Evolutionary conservation across 2,329 filamentous ascomycete species (phyloP), one percentile per base, ranked within the genome.

Genomic region (Diaporthe sp.): DNA sequence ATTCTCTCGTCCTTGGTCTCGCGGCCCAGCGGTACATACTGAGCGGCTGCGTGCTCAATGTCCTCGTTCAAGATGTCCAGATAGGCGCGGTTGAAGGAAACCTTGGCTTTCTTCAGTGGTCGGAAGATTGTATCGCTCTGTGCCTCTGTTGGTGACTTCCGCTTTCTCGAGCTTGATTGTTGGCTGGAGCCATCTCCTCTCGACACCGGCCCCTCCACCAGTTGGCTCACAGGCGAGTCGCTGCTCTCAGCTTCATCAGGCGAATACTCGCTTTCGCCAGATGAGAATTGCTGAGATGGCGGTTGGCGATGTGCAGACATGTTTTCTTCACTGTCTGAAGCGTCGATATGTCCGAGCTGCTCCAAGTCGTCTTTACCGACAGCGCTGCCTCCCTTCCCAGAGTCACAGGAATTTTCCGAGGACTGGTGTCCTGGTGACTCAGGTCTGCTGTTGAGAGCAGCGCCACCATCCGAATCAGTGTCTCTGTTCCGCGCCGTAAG

Each of bases 61-160:
- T 91, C 89, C 31, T 85, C 83, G 78, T 94, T 92, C 42, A 91
- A 84, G 1, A 91, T 80, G 34, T 84, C 81, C 17, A 91, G 80
- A 76, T 91, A 91, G 7, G 82, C 83, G 8, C 78, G 77, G 76
- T 88, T 90, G 75, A 90, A 81, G 3, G 81, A 53, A 6, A 84
- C 83, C 73, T 82, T 87, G 63, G 82, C 82, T 44, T 88, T 85
- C 79, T 91, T 91, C 77, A 87, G 85, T 3, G 86, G 85, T 20
- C 75, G 81, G 34, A 65, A 31, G 25, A 22, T 57, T 28, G 39
- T 9, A 20, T 15, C 7, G 17, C 42, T 53, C 15, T 68, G 39
- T 20, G 61, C 20, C 7, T 71, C 49, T 13, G 39, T 31, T 49
- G 63, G 37, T 47, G 72, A 68, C 73, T 76, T 72, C 13, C 75